These are phyloP conservation scores for Amoebophrya sp. DNA, from an alignment of 169 alveolate species.

Conservation along the genomic window DNA sequence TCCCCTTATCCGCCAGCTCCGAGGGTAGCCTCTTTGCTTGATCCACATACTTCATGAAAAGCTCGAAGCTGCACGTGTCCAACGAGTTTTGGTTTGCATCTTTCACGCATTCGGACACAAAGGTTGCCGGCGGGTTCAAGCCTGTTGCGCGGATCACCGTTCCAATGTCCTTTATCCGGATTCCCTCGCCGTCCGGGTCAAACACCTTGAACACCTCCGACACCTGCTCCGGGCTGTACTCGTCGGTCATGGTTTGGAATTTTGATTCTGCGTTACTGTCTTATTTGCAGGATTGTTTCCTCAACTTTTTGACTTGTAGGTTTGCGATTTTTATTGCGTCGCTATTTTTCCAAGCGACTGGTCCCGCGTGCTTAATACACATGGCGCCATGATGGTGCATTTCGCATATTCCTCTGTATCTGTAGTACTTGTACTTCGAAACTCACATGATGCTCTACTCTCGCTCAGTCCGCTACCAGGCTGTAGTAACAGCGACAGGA, in stretches of 20 bases:
- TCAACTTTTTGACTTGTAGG: no score
- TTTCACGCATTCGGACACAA: not conserved
- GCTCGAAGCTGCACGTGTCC: not conserved
- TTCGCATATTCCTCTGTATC: no score
- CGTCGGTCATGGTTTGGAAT: not conserved
- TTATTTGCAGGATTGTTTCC: no score
- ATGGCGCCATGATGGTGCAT: no score
- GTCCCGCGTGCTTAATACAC: no score
- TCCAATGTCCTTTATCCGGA: not conserved
- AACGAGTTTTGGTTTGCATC: not conserved
- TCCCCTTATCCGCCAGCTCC: not conserved
- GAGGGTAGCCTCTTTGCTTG: not conserved
- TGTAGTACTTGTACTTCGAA: no score
- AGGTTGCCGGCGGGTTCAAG: not conserved
- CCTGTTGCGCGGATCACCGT: not conserved
- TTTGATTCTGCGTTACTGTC: no score
- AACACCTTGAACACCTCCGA: not conserved
- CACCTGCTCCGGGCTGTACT: not conserved
- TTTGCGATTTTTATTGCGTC: no score
- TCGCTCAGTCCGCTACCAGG: no score
- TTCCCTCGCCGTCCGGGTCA: not conserved
- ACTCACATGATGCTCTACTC: no score
- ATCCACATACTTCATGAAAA: not conserved
- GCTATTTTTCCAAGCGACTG: no score
- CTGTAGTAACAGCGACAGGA: no score